phyloP scores from a whole-genome alignment of 495 filamentous ascomycete species.

The Tuber microsphaerosporum region DNA sequence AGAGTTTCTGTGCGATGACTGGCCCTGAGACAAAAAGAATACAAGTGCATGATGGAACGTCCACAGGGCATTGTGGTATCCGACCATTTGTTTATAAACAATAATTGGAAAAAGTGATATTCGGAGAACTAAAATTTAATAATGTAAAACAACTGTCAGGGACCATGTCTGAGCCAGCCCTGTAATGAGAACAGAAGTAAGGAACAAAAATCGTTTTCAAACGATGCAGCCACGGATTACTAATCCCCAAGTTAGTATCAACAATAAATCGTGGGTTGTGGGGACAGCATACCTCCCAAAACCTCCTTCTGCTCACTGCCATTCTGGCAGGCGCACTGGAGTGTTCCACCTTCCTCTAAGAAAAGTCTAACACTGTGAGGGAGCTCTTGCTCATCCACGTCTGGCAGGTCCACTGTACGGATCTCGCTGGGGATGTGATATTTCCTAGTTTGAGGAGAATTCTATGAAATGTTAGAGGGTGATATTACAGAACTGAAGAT shows the following conservation, averaged over 20 bases:
- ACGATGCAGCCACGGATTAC: constrained; percentile 32
- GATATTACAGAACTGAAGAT: not conserved
- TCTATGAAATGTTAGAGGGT: constrained; percentile 24
- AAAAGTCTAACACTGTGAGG: constrained; percentile 40
- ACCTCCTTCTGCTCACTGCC: constrained; percentile 40
- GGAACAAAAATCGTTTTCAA: constrained; percentile 18
- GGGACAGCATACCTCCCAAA: constrained; percentile 18
- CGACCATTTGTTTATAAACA: not conserved
- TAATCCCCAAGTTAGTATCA: constrained; percentile 5
- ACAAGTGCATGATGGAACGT: constrained; percentile 3
- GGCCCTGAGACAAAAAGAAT: not conserved
- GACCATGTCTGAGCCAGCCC: not conserved
- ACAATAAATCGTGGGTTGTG: not conserved
- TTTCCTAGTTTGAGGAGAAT: constrained; percentile 35
- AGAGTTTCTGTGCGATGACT: constrained; percentile 6
- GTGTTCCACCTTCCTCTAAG: constrained; percentile 36
- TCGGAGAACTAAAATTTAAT: constrained; percentile 12
- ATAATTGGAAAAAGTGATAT: not conserved
- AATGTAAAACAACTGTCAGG: constrained; percentile 27
- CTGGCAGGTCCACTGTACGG: constrained; percentile 36
- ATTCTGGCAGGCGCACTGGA: constrained; percentile 42
- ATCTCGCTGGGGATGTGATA: constrained; percentile 38
- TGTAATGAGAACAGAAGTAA: constrained; percentile 6
- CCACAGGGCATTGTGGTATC: not conserved
- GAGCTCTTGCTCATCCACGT: constrained; percentile 42